phyloP scores from a whole-genome alignment of 2,329 filamentous ascomycete genomes.

The Gaeumannomyces tritici region DNA sequence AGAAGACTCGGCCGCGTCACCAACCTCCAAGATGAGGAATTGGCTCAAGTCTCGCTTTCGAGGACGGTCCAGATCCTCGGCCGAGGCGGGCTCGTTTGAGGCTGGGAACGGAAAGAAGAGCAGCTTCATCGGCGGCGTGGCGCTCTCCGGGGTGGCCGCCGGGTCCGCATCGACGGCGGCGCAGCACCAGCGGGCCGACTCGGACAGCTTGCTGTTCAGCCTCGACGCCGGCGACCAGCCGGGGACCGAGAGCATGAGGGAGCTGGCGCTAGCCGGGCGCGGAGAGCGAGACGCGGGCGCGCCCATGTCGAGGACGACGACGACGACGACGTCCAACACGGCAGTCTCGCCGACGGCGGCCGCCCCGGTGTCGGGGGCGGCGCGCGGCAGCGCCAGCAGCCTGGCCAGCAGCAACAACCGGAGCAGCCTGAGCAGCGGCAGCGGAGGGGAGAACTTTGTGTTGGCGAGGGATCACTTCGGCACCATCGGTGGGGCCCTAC shows the following conservation, averaged over 20 bases:
- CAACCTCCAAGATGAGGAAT: conserved; percentile 22
- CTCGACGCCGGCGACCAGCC: background rate
- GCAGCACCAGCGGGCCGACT: conserved; percentile 7
- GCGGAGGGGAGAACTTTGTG: conserved; percentile 9
- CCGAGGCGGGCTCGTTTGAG: conserved; percentile 2
- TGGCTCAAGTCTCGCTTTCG: conserved; percentile 35
- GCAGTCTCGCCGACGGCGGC: background rate
- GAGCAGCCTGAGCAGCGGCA: conserved; percentile 4
- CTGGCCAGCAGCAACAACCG: conserved; percentile 3
- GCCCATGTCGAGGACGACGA: background rate
- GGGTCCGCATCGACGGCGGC: conserved; percentile 19
- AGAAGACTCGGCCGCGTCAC: conserved; percentile 9
- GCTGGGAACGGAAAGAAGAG: background rate
- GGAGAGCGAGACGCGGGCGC: conserved; percentile 5
- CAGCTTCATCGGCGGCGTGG: conserved; percentile 31
- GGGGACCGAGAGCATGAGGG: conserved; percentile 16
- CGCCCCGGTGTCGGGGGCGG: background rate
- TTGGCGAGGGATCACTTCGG: conserved; percentile 13
- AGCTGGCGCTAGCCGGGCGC: conserved; percentile 21
- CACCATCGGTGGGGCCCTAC: background rate
- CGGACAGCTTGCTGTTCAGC: background rate
- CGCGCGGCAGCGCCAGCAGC: conserved; percentile 1
- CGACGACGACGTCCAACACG: background rate
- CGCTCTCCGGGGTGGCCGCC: conserved; percentile 21
- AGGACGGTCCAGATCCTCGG: conserved; percentile 17